Evolutionary conservation across 2,329 filamentous ascomycete genomes (phyloP), one percentile per base, ranked within the genome.

Genomic region (Raffaelea arxii): DNA sequence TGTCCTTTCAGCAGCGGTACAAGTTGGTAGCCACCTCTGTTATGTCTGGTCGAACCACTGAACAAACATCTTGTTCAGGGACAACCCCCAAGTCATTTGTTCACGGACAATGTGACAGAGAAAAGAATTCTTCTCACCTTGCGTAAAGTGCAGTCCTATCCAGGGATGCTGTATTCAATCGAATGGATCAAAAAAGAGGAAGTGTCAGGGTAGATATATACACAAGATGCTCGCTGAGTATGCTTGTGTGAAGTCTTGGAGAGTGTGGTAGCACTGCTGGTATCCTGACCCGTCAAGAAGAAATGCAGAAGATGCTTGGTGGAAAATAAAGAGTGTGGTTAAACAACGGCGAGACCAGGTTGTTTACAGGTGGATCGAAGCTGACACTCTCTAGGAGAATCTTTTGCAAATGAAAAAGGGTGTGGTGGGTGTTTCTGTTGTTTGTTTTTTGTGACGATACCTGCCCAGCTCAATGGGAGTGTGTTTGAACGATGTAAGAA

Each of bases 241-340:
- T 49, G 46, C 44, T 49, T 43, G 27, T 47, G 14, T 27, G 32
- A 25, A n/a, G 22, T 18, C 7, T 40, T 43, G 43, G 49, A 45
- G 50, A 41, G 25, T 50, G 45, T 43, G 36, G 50, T 52, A 56
- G 54, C 55, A 51, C 54, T 51, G 54, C 55, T 56, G 54, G n/a
- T 52, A 48, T 47, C 44, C 45, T 48, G 50, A 54, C 50, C 52
- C 49, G 53, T 53, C 55, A 51, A 56, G 53, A 10, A 21, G 19
- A 39, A 22, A 21, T 39, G 37, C 37, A 43, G n/a, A 43, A 10
- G 41, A 18, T 22, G 24, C 18, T 32, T n/a, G 49, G 46, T 43
- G 47, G 40, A 37, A 44, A 46, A 53, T 44, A 48, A 48, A 40
- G 37, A 40, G 7, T 40, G 53, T 53, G 52, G 55, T 52, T 52